These are phyloP conservation scores for Penicillium sp. DNA, from an alignment of 2,329 filamentous ascomycete genomes.

Conservation along the genomic window DNA sequence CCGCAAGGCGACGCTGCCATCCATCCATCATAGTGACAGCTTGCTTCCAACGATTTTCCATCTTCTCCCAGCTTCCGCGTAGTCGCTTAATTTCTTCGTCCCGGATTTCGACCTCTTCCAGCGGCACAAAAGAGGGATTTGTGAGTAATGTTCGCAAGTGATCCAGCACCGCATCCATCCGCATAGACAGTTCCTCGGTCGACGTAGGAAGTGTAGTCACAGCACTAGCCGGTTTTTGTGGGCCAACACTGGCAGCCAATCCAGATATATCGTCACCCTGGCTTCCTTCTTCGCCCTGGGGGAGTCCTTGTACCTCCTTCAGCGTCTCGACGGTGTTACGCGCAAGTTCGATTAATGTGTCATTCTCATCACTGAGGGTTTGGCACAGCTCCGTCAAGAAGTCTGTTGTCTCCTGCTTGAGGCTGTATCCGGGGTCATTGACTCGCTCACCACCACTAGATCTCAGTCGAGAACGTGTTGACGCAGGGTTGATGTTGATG, in stretches of 20 bases:
- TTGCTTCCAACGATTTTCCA: constrained; percentile 88
- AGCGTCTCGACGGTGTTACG: constrained; percentile 70
- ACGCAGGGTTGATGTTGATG: constrained; percentile 47
- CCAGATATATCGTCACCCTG: constrained; percentile 36
- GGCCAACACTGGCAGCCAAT: constrained; percentile 21
- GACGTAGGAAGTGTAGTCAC: constrained; percentile 55
- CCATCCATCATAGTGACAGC: constrained; percentile 87
- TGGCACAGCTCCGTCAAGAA: constrained; percentile 85
- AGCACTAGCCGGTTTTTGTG: constrained; percentile 26
- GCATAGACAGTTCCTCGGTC: constrained; percentile 67
- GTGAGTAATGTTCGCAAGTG: constrained; percentile 83
- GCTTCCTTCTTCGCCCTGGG: constrained; percentile 25
- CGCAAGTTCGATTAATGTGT: constrained; percentile 72
- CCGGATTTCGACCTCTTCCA: constrained; percentile 90
- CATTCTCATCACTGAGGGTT: constrained; percentile 87
- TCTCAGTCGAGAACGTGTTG: constrained; percentile 33
- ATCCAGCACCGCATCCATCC: constrained; percentile 75
- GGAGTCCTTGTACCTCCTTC: constrained; percentile 58
- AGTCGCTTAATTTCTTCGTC: constrained; percentile 87
- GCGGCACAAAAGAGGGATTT: constrained; percentile 92
- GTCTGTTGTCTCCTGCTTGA: constrained; percentile 84
- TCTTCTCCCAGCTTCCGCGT: constrained; percentile 84
- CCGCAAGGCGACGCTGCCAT: constrained; percentile 77
- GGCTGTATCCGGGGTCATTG: constrained; percentile 62
- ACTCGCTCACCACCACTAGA: constrained; percentile 43